Evolutionary conservation across 176 grass and related monocot species (phyloP), one percentile per base, ranked within the genome.

Genomic region (Carex parvula): DNA sequence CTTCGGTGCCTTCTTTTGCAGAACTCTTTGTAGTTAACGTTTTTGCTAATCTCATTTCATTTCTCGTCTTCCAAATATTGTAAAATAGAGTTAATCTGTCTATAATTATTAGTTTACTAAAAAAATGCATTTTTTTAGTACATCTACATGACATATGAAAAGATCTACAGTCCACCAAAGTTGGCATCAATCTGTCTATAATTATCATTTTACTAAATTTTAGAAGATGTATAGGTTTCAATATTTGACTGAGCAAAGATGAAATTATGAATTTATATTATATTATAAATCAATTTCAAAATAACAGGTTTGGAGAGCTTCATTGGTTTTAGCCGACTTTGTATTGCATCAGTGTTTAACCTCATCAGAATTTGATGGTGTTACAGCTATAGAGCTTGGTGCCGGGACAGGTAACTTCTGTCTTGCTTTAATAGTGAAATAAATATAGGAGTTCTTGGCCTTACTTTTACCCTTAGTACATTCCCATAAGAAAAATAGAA

Each of bases 251-350:
- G 48, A 15, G 72, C 13, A 54, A 54, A 55, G 11, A 53, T 53
- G 46, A 16, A 55, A 76, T 24, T 76, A 55, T 7, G 46, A 32
- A 29, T 54, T 84, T 71, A 52, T 60, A 57, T 10, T 26, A n/a
- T 82, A 57, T 8, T 44, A 39, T 48, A 48, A 48, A 22, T 84
- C 17, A 69, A 30, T 78, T 39, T 77, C 41, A 82, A 71, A 24
- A 18, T 55, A 60, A 17, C 74, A 98, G 95, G 91, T 98, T 63
- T 94, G 95, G 95, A 98, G 90, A 77, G 95, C 89, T 6, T 79
- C 89, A 18, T 84, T 94, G 33, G 61, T 93, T 69, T 29, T 98
- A 39, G 75, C 92, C 0, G 92, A 98, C 84, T 91, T 94, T 60
- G 63, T 94, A 63, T 44, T 94, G 68, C 91, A 94, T 70, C 87